Percentiles rank a stretch among this genome's conserved stretches.
Conservation (phyloP, 2,329 filamentous ascomycete genomes). For the Leptodontidium sp. region DNA sequence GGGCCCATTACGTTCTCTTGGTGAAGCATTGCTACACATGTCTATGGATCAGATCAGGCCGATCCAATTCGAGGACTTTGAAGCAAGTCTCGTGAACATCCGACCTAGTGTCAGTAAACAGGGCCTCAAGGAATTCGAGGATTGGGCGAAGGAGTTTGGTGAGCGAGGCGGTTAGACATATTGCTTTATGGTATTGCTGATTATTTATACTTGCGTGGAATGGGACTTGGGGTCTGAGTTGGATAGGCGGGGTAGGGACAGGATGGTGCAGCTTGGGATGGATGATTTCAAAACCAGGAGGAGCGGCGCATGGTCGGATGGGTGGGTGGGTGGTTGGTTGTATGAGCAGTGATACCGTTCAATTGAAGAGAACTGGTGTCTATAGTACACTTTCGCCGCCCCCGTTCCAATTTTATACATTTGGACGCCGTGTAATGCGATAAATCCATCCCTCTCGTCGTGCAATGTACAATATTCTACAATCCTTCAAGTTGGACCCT, state of each 20-base stretch:
- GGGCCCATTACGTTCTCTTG: conserved; percentile 89
- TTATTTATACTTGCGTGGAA: not conserved
- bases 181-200: conserved; percentile 10
- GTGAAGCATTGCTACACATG: conserved; percentile 88
- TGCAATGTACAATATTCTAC: conserved; percentile 17
- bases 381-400: not conserved
- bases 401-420: not conserved
- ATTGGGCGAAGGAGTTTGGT: conserved; percentile 93
- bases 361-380: conserved; percentile 12
- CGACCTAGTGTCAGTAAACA: conserved; percentile 87
- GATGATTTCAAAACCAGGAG: conserved; percentile 1
- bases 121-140: conserved; percentile 87
- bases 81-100: conserved; percentile 83
- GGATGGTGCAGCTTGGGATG: not conserved
- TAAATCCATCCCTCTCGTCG: not conserved
- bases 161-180: conserved; percentile 77
- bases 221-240: conserved; percentile 9
- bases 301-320: not conserved
- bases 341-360: conserved; percentile 18
- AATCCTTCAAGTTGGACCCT: conserved; percentile 11
- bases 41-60: conserved; percentile 93
- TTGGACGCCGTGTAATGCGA: conserved; percentile 22
- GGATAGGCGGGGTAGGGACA: not conserved
- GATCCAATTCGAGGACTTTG: conserved; percentile 84
- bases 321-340: not conserved